These are phyloP conservation scores for Quercus berberidifolia DNA, from an alignment of 306 rosid species.

Conservation along the genomic window DNA sequence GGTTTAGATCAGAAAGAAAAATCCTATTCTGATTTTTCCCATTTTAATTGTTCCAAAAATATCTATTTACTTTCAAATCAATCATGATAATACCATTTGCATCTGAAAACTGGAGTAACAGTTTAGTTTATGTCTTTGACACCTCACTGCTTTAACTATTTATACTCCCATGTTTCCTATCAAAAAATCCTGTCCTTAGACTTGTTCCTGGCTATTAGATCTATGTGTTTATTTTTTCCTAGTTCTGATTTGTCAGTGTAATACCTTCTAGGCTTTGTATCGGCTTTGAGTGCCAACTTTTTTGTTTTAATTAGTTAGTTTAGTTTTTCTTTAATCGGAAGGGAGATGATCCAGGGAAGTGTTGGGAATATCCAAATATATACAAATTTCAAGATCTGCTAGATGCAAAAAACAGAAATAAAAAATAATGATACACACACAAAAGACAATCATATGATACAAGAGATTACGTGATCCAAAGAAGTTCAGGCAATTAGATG, in stretches of 20 bases:
- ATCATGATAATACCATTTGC: neutral
- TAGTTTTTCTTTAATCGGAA: conserved; percentile 40
- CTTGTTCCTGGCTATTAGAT: neutral
- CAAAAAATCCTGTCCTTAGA: neutral
- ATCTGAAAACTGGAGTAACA: too few species aligned
- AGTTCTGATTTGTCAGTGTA: neutral
- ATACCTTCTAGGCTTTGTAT: neutral
- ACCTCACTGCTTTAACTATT: neutral
- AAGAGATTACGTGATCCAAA: too few species aligned
- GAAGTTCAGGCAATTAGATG: conserved; percentile 74
- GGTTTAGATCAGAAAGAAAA: neutral
- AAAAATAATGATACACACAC: too few species aligned
- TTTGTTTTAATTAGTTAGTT: neutral
- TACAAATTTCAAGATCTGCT: too few species aligned
- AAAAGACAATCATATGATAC: too few species aligned
- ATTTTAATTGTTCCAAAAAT: neutral
- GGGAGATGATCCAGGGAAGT: conserved; percentile 63
- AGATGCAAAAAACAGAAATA: too few species aligned
- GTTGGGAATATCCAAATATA: too few species aligned
- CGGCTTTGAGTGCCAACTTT: neutral
- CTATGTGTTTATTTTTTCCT: neutral
- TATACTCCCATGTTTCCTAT: neutral
- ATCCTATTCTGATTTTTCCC: conserved; percentile 16
- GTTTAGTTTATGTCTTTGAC: neutral
- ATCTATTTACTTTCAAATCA: neutral